Percentiles rank a stretch among this genome's conserved stretches.
phyloP scores from a whole-genome alignment of 116 monocot genomes.

The Posidonia oceanica region DNA sequence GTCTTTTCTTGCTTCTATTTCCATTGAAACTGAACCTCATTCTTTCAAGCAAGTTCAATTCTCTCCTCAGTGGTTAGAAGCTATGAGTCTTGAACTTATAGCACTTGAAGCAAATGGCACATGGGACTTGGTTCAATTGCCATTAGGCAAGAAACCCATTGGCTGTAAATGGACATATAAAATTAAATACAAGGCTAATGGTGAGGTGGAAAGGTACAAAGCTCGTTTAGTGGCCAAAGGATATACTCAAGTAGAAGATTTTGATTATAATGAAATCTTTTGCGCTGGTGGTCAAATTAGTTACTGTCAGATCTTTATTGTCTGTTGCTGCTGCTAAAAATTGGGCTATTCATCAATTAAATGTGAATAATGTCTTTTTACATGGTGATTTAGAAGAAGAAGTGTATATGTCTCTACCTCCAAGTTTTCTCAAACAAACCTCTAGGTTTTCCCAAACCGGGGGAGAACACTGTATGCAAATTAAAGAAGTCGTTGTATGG shows the following conservation, averaged over 20 bases:
- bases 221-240: conserved; percentile 3
- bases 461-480: not conserved
- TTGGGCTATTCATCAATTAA: not conserved
- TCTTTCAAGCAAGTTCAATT: not conserved
- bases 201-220: not conserved
- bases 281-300: not conserved
- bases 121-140: not conserved
- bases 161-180: conserved; percentile 10
- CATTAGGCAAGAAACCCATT: not conserved
- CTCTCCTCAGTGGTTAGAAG: not conserved
- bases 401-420: not conserved
- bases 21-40: too few relatives aligned
- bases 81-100: not conserved
- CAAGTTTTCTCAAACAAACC: not conserved
- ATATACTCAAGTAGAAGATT: not conserved
- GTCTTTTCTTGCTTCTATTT: too few relatives aligned
- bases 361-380: conserved; percentile 1
- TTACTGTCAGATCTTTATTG: not conserved
- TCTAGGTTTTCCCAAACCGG: not conserved
- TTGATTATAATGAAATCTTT: conserved; percentile 7
- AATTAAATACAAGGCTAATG: not conserved
- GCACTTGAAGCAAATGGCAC: not conserved
- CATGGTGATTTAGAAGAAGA: conserved; percentile 1
- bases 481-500: conserved; percentile 4
- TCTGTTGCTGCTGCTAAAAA: too few relatives aligned